phyloP scores from a whole-genome alignment of 352 stramenopile species.

The Globisporangium splendens region DNA sequence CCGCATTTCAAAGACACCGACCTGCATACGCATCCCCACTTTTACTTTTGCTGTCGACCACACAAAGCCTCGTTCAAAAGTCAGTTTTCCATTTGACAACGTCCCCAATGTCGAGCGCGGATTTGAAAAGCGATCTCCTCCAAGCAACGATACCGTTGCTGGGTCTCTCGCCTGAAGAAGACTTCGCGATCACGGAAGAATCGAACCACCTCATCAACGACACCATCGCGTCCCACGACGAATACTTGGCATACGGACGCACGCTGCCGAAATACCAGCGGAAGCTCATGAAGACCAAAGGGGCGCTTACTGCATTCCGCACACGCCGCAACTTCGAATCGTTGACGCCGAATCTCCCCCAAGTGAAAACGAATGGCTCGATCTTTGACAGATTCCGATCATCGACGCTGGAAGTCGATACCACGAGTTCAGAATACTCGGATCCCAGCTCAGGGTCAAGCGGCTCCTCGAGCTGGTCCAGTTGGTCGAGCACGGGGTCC shows the following conservation, averaged over 20 bases:
- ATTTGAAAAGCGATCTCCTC: slow-evolving; percentile 26
- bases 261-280: slow-evolving; percentile 33
- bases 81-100: no score
- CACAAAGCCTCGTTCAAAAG: not conserved
- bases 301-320: slow-evolving; percentile 30
- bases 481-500: not conserved
- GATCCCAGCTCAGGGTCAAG: not conserved
- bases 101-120: not conserved
- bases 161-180: not conserved
- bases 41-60: not conserved
- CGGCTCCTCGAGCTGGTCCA: not conserved
- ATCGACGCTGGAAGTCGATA: not conserved
- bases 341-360: not conserved
- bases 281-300: slow-evolving; percentile 40
- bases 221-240: slow-evolving; percentile 7
- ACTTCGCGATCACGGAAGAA: not conserved
- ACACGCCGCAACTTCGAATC: not conserved
- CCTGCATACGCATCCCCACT: not conserved
- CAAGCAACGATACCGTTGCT: not conserved
- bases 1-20: no score
- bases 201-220: not conserved
- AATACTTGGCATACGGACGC: slow-evolving; percentile 24
- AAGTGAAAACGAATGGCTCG: not conserved
- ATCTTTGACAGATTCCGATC: not conserved
- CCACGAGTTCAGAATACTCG: not conserved